Conservation (phyloP, 495 filamentous ascomycete species). For the Daldinia bambusicola region DNA sequence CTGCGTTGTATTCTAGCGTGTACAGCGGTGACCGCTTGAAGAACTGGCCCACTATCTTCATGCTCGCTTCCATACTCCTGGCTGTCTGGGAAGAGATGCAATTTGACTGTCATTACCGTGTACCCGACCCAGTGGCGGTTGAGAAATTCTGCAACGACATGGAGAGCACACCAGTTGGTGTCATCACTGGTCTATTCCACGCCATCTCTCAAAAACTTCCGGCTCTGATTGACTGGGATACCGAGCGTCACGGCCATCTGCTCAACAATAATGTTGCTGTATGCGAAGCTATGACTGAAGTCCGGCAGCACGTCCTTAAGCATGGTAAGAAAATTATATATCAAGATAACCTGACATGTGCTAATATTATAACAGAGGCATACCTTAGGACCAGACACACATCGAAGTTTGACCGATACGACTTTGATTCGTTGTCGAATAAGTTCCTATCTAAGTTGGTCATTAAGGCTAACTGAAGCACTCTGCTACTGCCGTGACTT, state of each 20-base stretch:
- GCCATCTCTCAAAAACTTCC: slow-evolving; percentile 95
- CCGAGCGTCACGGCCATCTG: slow-evolving; percentile 83
- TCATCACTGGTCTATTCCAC: slow-evolving; percentile 93
- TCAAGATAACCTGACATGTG: neutral
- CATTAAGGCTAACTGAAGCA: slow-evolving; percentile 82
- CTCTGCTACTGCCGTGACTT: neutral
- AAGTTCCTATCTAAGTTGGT: slow-evolving; percentile 94
- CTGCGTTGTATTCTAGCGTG: slow-evolving; percentile 86
- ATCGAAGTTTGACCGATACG: slow-evolving; percentile 82
- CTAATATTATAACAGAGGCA: slow-evolving; percentile 55
- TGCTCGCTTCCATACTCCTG: slow-evolving; percentile 87
- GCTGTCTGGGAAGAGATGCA: slow-evolving; percentile 98
- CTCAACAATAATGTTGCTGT: slow-evolving; percentile 88
- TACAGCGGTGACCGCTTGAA: slow-evolving; percentile 93
- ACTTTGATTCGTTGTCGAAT: slow-evolving; percentile 94
- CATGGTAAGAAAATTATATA: slow-evolving; percentile 72
- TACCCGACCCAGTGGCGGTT: slow-evolving; percentile 81
- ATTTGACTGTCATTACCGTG: slow-evolving; percentile 93
- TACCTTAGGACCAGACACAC: slow-evolving; percentile 65
- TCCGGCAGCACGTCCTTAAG: slow-evolving; percentile 85
- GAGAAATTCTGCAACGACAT: slow-evolving; percentile 94
- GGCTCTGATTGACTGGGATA: slow-evolving; percentile 90
- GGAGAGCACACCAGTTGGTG: slow-evolving; percentile 92
- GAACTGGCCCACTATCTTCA: slow-evolving; percentile 98
- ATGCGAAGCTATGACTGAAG: slow-evolving; percentile 93